Evolutionary conservation across 2,329 filamentous ascomycete genomes (phyloP).

Genomic region (Monilinia polystroma): DNA sequence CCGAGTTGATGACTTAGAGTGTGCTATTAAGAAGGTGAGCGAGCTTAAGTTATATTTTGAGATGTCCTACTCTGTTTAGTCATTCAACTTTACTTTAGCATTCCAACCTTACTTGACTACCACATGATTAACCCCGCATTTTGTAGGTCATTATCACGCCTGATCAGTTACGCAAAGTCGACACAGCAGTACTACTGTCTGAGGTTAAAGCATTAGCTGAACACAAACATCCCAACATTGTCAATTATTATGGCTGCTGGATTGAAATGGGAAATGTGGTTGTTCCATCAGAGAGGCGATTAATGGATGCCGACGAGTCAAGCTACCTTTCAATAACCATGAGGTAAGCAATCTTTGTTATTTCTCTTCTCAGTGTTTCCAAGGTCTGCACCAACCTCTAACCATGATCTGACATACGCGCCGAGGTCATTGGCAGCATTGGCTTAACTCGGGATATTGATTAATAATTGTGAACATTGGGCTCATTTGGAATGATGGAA

Average conservation of each 20-base stretch:
- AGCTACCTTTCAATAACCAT: constrained; percentile 6
- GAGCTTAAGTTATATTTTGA: background rate
- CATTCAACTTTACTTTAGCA: background rate
- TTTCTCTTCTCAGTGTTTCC: background rate
- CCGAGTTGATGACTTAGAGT: constrained; percentile 59
- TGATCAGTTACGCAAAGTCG: constrained; percentile 24
- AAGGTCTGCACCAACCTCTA: background rate
- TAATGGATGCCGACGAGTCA: constrained; percentile 10
- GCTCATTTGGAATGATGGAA: too few relatives aligned
- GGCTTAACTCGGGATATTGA: background rate
- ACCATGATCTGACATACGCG: too few relatives aligned
- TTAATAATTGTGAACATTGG: background rate
- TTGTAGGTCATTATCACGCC: constrained; percentile 51
- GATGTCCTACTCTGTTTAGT: background rate
- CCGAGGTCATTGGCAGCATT: too few relatives aligned
- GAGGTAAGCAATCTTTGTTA: background rate
- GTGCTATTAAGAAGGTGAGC: constrained; percentile 59
- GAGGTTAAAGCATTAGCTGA: constrained; percentile 62
- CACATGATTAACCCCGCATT: background rate
- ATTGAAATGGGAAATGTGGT: constrained; percentile 47
- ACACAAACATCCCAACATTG: constrained; percentile 64
- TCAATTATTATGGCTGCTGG: constrained; percentile 66
- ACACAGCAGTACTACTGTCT: constrained; percentile 23
- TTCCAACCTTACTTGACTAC: background rate
- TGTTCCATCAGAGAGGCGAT: constrained; percentile 33